phyloP scores from a whole-genome alignment of 2,329 filamentous ascomycete species.

The Cordyceps tenuipes region DNA sequence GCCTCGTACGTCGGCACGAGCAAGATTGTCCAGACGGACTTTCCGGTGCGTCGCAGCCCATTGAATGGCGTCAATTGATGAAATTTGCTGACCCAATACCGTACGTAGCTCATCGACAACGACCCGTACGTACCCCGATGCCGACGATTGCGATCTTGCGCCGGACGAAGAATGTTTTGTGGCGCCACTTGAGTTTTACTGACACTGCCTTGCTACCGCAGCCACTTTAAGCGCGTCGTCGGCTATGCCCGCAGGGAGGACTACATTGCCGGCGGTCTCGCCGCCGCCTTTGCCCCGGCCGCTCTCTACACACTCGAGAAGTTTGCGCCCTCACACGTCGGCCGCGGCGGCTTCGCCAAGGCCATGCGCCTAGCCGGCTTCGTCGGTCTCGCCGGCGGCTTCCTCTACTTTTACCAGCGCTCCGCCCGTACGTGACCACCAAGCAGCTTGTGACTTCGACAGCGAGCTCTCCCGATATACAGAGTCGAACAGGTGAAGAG shows the following conservation, averaged over 20 bases:
- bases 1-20: constrained; percentile 37
- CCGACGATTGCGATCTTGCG: not conserved
- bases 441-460: not conserved
- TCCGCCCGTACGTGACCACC: constrained; percentile 61
- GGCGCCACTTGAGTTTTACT: constrained; percentile 13
- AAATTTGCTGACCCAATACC: constrained; percentile 20
- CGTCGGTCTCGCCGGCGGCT: constrained; percentile 67
- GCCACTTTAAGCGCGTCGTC: constrained; percentile 85
- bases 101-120: constrained; percentile 92
- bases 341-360: constrained; percentile 71
- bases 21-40: constrained; percentile 74
- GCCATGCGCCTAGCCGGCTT: constrained; percentile 72
- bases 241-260: constrained; percentile 80
- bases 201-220: constrained; percentile 28
- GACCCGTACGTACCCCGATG: constrained; percentile 64
- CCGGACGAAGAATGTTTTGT: not conserved
- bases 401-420: constrained; percentile 77
- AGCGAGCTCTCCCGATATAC: too few species aligned
- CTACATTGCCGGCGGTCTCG: constrained; percentile 61
- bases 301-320: constrained; percentile 74
- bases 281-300: constrained; percentile 64
- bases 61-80: constrained; percentile 17
- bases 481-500: not conserved
- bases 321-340: constrained; percentile 75
- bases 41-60: constrained; percentile 58